Evolutionary conservation across 2,329 filamentous ascomycete species (phyloP).

Genomic region (Aspergillus melleus): DNA sequence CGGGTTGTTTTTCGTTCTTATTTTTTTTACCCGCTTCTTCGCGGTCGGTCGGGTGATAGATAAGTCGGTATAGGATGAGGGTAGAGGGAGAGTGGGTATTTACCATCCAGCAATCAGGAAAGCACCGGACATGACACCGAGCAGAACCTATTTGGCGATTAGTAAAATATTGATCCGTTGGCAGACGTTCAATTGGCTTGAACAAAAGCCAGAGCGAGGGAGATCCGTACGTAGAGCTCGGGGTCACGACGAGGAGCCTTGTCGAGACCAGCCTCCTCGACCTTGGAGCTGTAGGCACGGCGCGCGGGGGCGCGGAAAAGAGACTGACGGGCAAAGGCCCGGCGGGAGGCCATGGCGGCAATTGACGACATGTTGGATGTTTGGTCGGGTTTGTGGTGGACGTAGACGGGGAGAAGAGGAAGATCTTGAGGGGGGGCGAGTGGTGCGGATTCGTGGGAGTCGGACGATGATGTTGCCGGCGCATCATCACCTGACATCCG

Average conservation of each 20-base stretch:
- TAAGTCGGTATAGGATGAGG: neutral
- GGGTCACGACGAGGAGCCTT: slow-evolving; percentile 69
- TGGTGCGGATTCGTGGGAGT: slow-evolving; percentile 30
- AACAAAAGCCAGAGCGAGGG: neutral
- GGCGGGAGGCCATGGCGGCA: slow-evolving; percentile 42
- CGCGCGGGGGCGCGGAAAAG: slow-evolving; percentile 43
- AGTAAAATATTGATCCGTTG: slow-evolving; percentile 8
- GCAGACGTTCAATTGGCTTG: slow-evolving; percentile 11
- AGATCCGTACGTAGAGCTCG: slow-evolving; percentile 67
- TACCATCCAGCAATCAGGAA: slow-evolving; percentile 82
- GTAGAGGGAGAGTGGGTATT: slow-evolving; percentile 19
- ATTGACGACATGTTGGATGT: slow-evolving; percentile 43
- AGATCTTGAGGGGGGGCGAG: slow-evolving; percentile 22
- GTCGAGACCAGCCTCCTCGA: slow-evolving; percentile 55
- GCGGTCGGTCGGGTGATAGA: neutral
- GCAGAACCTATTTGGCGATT: slow-evolving; percentile 67
- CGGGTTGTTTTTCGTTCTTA: neutral
- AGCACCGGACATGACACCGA: slow-evolving; percentile 85
- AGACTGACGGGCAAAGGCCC: slow-evolving; percentile 43
- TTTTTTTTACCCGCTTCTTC: neutral
- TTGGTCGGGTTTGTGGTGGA: slow-evolving; percentile 17
- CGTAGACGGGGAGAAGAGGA: slow-evolving; percentile 15
- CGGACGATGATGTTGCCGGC: slow-evolving; percentile 36
- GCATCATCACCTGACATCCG: slow-evolving; percentile 30
- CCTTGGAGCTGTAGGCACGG: slow-evolving; percentile 42